A percentile compares a stretch with the other conserved stretches of the same genome.
phyloP scores from a whole-genome alignment of 805 yeast genomes.

The Spencermartinsiella europaea region DNA sequence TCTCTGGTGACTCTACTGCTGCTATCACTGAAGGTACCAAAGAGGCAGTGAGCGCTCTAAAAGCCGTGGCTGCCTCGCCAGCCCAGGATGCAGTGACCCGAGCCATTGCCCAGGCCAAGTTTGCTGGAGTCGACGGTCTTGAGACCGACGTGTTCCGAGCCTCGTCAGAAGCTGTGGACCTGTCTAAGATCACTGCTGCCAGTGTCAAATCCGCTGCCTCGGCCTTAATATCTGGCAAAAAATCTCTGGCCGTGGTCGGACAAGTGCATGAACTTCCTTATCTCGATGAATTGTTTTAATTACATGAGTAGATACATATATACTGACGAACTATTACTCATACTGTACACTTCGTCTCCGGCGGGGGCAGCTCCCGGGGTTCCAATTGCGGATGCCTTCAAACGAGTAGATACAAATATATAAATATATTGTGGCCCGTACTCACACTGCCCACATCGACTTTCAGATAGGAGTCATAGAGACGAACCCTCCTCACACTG shows the following conservation, averaged over 20 bases:
- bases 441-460: no score
- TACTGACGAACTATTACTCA: no score
- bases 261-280: conserved; percentile 80
- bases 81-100: conserved; percentile 38
- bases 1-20: conserved; percentile 54
- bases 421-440: no score
- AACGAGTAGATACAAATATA: no score
- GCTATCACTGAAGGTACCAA: conserved; percentile 58
- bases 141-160: conserved; percentile 33
- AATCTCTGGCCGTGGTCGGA: conserved; percentile 88
- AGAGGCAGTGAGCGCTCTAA: conserved; percentile 28
- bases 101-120: conserved; percentile 54
- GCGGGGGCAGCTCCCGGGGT: no score
- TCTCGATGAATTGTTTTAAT: conserved; percentile 74
- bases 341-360: no score
- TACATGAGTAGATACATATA: no score
- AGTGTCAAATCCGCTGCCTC: conserved; percentile 33
- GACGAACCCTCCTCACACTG: no score
- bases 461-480: no score
- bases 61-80: conserved; percentile 25
- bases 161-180: conserved; percentile 41
- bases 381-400: no score
- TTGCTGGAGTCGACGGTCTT: conserved; percentile 46
- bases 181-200: conserved; percentile 26
- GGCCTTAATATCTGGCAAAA: conserved; percentile 42